phyloP scores from a whole-genome alignment of 352 stramenopile species.

The Vaucheria bursata region DNA sequence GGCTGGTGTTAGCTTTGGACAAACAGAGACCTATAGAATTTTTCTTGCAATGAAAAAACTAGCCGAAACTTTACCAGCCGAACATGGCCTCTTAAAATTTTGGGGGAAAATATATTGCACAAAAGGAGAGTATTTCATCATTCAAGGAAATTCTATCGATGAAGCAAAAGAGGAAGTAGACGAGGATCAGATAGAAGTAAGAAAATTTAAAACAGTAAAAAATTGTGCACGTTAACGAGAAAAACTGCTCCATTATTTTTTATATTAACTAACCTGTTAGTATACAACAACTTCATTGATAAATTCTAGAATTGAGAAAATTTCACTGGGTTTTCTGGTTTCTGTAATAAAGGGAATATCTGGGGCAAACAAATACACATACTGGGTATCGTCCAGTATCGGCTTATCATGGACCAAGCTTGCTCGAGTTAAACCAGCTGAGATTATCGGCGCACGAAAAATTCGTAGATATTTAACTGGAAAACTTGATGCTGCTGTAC shows the following conservation, averaged over 20 bases:
- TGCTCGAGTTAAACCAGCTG: slow-evolving; percentile 60
- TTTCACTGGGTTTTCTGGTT: no score
- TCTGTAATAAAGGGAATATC: slow-evolving; percentile 53
- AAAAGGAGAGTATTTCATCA: slow-evolving; percentile 68
- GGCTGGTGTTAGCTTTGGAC: slow-evolving; percentile 50
- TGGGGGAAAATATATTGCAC: no score
- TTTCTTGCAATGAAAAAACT: slow-evolving; percentile 42
- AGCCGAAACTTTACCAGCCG: slow-evolving; percentile 40
- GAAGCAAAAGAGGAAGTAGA: no score
- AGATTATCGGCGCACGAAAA: slow-evolving; percentile 66
- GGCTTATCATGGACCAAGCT: slow-evolving; percentile 64
- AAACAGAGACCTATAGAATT: slow-evolving; percentile 46
- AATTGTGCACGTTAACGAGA: no score
- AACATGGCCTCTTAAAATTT: slow-evolving; percentile 65
- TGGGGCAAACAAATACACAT: slow-evolving; percentile 74
- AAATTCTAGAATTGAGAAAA: no score
- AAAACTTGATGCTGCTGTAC: slow-evolving; percentile 63
- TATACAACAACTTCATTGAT: no score
- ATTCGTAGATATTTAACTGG: slow-evolving; percentile 61
- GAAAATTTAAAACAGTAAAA: no score
- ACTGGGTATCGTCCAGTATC: slow-evolving; percentile 39
- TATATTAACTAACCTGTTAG: no score
- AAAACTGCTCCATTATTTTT: no score
- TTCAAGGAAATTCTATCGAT: slow-evolving; percentile 63
- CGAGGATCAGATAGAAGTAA: no score